Evolutionary conservation across 2,329 filamentous ascomycete genomes (phyloP), one percentile per base, ranked within the genome.

Genomic region (Colletotrichum theobromicola): DNA sequence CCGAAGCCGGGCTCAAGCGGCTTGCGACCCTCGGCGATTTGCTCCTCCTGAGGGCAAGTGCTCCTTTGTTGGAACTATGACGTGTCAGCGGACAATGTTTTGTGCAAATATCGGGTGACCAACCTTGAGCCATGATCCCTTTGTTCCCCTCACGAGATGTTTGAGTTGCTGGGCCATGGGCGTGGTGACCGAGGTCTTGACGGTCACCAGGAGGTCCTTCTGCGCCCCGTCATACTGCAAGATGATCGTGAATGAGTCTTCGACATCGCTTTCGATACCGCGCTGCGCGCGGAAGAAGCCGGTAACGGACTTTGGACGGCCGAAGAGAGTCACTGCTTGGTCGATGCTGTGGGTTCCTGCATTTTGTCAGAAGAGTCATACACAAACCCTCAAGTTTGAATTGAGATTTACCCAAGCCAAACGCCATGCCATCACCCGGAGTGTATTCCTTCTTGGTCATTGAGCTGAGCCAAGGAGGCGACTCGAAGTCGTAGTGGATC

Each of bases 61-160:
- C 83, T 76, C 32, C 75, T 75, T 37, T 76, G 77, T 55, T 77
- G 74, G 46, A 74, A 75, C 74, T 77, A 1, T 4, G 10, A 5
- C 10, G 1, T 30, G 64, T 76, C 30, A 76, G 76, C 5, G 53
- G 15, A 76, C 2, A 7, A 2, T 3, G 5, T 70, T 46, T 70
- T 76, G 64, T 72, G 0, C 2, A 1, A 50, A 12, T 18, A 2
- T 7, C 9, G 13, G 7, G 1, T 42, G 8, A 62, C 65, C 46
- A 61, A 83, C 83, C 78, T 87, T 87, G 71, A 86, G 74, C 68
- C 83, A 87, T 1, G 82, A 81, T 0, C 91, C 91, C 80, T 91
- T 89, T 2, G 89, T 90, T 26, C 92, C 92, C 4, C 91, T 83
- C 7, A 93, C 87, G 87, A 91, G 93, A 81, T 88, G 93, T 67